Evolutionary conservation across 208 protist genomes (phyloP).

Genomic region (Trypanosoma melophagium): DNA sequence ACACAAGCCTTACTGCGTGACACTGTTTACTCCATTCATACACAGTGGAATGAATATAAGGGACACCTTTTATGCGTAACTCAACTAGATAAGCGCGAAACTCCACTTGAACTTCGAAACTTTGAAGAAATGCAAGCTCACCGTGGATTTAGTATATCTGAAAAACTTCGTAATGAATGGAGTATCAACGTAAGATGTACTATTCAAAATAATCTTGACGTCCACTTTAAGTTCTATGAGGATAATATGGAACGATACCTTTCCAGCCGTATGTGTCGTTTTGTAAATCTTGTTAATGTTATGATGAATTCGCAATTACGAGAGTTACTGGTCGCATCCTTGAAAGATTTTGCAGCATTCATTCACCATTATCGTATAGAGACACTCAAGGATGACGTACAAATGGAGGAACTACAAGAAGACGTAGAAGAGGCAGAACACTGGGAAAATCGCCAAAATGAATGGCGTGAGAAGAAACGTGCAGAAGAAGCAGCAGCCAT

Average conservation of each 20-base stretch:
- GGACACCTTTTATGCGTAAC: slow-evolving; percentile 60
- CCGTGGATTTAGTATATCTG: slow-evolving; percentile 53
- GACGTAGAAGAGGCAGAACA: slow-evolving; percentile 64
- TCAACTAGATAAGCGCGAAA: slow-evolving; percentile 35
- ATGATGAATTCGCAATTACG: slow-evolving; percentile 92
- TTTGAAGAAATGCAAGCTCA: slow-evolving; percentile 74
- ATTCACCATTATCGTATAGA: slow-evolving; percentile 58
- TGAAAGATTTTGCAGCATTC: slow-evolving; percentile 79
- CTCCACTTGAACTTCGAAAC: slow-evolving; percentile 69
- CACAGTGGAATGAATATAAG: slow-evolving; percentile 72
- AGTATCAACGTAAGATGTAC: slow-evolving; percentile 88
- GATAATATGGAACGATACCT: slow-evolving; percentile 86
- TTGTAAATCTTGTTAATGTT: slow-evolving; percentile 88
- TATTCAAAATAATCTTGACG: slow-evolving; percentile 93
- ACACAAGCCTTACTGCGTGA: slow-evolving; percentile 80
- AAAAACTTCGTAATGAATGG: slow-evolving; percentile 91
- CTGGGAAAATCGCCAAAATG: slow-evolving; percentile 45
- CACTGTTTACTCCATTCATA: slow-evolving; percentile 81
- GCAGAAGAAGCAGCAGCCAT: slow-evolving; percentile 21
- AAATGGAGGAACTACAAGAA: slow-evolving; percentile 65
- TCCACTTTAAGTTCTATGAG: slow-evolving; percentile 94
- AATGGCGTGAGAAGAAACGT: slow-evolving; percentile 27
- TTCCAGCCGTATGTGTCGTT: slow-evolving; percentile 84
- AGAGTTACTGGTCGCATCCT: slow-evolving; percentile 62
- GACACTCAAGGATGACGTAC: slow-evolving; percentile 25